phyloP scores from a whole-genome alignment of 2,329 filamentous ascomycete species.

The Cladosporium sp. region DNA sequence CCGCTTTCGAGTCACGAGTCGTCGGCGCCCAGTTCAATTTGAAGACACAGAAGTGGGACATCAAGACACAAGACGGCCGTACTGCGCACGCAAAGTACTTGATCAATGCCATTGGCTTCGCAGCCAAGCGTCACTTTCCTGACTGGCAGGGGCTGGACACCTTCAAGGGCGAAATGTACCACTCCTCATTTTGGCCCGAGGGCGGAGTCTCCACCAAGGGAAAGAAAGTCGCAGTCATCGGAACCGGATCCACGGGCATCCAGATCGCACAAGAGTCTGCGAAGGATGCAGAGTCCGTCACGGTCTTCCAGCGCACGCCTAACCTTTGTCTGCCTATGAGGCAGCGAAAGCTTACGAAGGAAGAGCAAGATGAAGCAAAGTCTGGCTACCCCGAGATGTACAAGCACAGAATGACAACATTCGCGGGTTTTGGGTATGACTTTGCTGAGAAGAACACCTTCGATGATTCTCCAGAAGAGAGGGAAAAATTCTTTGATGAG shows the following conservation, averaged over 20 bases:
- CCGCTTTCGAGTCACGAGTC: constrained; percentile 53
- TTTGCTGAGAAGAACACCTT: constrained; percentile 49
- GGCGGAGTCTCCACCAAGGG: constrained; percentile 29
- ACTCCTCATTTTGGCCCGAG: constrained; percentile 39
- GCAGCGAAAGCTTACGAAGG: constrained; percentile 42
- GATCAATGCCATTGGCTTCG: constrained; percentile 35
- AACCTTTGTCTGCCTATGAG: constrained; percentile 61
- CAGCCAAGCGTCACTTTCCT: constrained; percentile 36
- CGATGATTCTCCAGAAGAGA: constrained; percentile 37
- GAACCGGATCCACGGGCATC: constrained; percentile 40
- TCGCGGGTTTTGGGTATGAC: constrained; percentile 54
- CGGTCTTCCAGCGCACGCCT: constrained; percentile 62
- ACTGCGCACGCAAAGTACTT: constrained; percentile 30
- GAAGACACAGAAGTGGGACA: constrained; percentile 43
- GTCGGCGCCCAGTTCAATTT: constrained; percentile 50
- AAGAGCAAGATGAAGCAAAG: constrained; percentile 48
- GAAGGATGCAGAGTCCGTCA: constrained; percentile 36
- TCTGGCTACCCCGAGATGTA: constrained; percentile 46
- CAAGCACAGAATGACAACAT: constrained; percentile 27
- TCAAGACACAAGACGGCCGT: constrained; percentile 44
- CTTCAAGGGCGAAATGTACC: constrained; percentile 37
- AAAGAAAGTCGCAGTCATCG: constrained; percentile 39
- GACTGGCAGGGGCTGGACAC: constrained; percentile 32
- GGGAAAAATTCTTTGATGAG: constrained; percentile 39
- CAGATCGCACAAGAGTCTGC: constrained; percentile 34